Percentiles rank a stretch among this genome's conserved stretches.
phyloP scores from a whole-genome alignment of 75 land plant genomes.

The Sequoiadendron giganteum region DNA sequence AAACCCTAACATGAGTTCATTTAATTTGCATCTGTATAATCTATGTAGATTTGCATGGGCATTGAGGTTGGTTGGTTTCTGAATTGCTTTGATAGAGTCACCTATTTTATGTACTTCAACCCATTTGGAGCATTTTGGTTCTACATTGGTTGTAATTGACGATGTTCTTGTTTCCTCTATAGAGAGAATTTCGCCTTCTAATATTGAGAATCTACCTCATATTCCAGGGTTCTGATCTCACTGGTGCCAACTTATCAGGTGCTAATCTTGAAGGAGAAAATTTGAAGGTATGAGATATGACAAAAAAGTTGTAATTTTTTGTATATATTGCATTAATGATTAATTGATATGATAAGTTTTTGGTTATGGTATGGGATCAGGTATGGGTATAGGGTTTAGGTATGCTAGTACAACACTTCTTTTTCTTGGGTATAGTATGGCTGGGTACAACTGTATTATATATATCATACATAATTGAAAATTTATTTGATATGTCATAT shows the following conservation, averaged over 20 bases:
- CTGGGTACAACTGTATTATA: too few relatives aligned
- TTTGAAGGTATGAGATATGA: too few relatives aligned
- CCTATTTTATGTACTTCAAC: slow-evolving; percentile 1
- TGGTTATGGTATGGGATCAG: too few relatives aligned
- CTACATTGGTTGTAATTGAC: not conserved
- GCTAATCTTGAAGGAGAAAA: slow-evolving; percentile 93
- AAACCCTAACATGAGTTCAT: not conserved
- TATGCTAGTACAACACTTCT: too few relatives aligned
- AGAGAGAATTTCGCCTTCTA: not conserved
- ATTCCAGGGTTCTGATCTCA: slow-evolving; percentile 81
- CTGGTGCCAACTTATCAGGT: slow-evolving; percentile 78
- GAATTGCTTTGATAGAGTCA: not conserved
- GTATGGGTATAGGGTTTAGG: too few relatives aligned
- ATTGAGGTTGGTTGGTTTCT: not conserved
- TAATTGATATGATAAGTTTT: not conserved
- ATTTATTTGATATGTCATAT: too few relatives aligned
- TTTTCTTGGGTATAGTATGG: too few relatives aligned
- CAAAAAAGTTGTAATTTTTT: too few relatives aligned
- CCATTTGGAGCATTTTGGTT: not conserved
- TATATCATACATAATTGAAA: too few relatives aligned
- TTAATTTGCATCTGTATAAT: not conserved
- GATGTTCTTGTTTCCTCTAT: not conserved
- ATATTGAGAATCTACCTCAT: not conserved
- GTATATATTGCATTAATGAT: too few relatives aligned
- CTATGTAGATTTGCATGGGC: not conserved